A percentile compares a stretch with the other conserved stretches of the same genome.
These are phyloP conservation scores for Conoideocrella luteorostrata DNA, from an alignment of 2,329 filamentous ascomycete genomes.

Conservation along the genomic window DNA sequence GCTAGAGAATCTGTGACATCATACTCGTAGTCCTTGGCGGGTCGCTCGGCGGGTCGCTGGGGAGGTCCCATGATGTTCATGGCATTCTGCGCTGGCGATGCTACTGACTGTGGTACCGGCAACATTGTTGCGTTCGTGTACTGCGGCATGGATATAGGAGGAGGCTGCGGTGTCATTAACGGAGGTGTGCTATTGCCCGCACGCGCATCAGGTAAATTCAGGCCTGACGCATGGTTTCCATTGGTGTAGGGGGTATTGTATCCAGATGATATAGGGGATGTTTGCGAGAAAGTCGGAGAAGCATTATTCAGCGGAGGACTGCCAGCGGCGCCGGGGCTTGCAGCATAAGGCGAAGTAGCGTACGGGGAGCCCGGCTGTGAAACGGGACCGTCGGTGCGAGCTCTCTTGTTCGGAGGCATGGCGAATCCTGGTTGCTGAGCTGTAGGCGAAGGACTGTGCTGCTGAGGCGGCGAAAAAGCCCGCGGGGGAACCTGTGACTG, in stretches of 20 bases:
- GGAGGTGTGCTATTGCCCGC: slow-evolving; percentile 24
- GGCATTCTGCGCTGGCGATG: slow-evolving; percentile 20
- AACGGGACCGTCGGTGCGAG: slow-evolving; percentile 52
- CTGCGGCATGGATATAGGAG: slow-evolving; percentile 16
- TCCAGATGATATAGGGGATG: slow-evolving; percentile 23
- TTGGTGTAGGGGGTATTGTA: slow-evolving; percentile 34
- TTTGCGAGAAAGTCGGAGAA: slow-evolving; percentile 30
- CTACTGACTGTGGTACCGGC: slow-evolving; percentile 18
- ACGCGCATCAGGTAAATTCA: slow-evolving; percentile 29
- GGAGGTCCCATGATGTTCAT: slow-evolving; percentile 50
- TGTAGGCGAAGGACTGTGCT: slow-evolving; percentile 55
- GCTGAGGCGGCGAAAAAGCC: slow-evolving; percentile 58
- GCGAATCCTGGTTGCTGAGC: slow-evolving; percentile 45
- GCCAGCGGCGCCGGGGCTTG: slow-evolving; percentile 37
- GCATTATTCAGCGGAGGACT: slow-evolving; percentile 32
- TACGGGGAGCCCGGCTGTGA: slow-evolving; percentile 62
- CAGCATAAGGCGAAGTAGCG: slow-evolving; percentile 42
- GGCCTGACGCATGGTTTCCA: slow-evolving; percentile 27
- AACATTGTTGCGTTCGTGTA: slow-evolving; percentile 24
- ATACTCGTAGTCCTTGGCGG: slow-evolving; percentile 57
- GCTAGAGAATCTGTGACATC: slow-evolving; percentile 79
- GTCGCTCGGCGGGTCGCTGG: slow-evolving; percentile 55
- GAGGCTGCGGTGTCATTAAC: slow-evolving; percentile 24
- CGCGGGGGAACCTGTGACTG: slow-evolving; percentile 45
- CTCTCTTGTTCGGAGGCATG: slow-evolving; percentile 65